Evolutionary conservation across 1,139 yeast genomes (phyloP).

Genomic region (Geotrichum reessii): DNA sequence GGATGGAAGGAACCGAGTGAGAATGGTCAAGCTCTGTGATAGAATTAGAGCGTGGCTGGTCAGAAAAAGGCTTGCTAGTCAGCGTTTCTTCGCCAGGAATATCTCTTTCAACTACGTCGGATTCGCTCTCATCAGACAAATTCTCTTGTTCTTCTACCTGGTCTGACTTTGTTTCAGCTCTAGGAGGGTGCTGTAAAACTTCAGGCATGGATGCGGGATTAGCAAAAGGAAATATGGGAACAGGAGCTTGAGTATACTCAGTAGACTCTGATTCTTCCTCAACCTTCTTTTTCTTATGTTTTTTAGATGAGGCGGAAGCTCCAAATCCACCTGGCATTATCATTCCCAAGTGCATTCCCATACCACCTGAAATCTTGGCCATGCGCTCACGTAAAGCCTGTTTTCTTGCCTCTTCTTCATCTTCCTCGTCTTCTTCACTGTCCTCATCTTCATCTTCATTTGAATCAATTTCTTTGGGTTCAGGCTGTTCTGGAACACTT

Average conservation of each 20-base stretch:
- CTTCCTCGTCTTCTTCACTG: slow-evolving; percentile 48
- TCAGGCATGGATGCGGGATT: slow-evolving; percentile 25
- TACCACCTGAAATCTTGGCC: slow-evolving; percentile 93
- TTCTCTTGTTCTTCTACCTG: neutral
- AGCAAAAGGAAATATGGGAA: slow-evolving; percentile 52
- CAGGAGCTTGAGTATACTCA: slow-evolving; percentile 32
- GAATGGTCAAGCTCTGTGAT: neutral
- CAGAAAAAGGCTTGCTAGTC: neutral
- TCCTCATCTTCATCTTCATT: slow-evolving; percentile 40
- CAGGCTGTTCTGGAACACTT: neutral
- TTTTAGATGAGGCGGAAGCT: slow-evolving; percentile 11
- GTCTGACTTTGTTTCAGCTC: slow-evolving; percentile 1
- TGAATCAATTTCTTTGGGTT: slow-evolving; percentile 22
- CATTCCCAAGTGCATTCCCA: slow-evolving; percentile 53
- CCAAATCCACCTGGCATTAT: slow-evolving; percentile 20
- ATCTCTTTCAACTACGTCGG: neutral
- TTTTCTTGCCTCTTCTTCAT: slow-evolving; percentile 74
- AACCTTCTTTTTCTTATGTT: slow-evolving; percentile 24
- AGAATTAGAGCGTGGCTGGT: neutral
- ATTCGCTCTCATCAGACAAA: neutral
- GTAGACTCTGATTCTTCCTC: slow-evolving; percentile 24
- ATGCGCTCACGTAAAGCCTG: slow-evolving; percentile 82
- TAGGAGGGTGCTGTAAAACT: slow-evolving; percentile 9
- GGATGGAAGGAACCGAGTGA: neutral
- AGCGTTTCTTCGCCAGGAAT: neutral